These are phyloP conservation scores for Exophiala spinifera DNA, from an alignment of 2,329 filamentous ascomycete species.

Conservation along the genomic window DNA sequence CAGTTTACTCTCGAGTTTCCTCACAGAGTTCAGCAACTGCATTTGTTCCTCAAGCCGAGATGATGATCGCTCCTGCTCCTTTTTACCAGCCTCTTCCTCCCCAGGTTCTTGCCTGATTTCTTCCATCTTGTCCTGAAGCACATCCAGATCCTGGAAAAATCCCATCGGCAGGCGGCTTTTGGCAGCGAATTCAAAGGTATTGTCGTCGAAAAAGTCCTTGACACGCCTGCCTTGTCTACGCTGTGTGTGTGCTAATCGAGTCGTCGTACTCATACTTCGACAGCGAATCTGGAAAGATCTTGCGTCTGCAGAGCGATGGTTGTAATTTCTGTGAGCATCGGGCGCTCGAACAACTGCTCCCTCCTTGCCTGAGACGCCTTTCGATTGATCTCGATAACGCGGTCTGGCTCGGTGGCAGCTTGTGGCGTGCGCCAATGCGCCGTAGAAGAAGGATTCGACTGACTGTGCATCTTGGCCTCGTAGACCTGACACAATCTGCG, in stretches of 20 bases:
- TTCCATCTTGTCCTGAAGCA: slow-evolving; percentile 24
- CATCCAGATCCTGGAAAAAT: slow-evolving; percentile 25
- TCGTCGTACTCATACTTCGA: not conserved
- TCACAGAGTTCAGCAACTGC: slow-evolving; percentile 24
- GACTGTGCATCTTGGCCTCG: not conserved
- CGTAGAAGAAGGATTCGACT: slow-evolving; percentile 11
- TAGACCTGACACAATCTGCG: slow-evolving; percentile 1
- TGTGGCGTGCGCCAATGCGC: slow-evolving; percentile 5
- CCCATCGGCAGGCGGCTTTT: slow-evolving; percentile 21
- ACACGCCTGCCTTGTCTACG: not conserved
- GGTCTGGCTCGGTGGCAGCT: not conserved
- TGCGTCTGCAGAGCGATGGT: not conserved
- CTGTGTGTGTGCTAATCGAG: not conserved
- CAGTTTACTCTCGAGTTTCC: slow-evolving; percentile 28
- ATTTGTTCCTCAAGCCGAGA: slow-evolving; percentile 21
- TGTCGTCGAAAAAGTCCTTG: slow-evolving; percentile 21
- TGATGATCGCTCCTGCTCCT: slow-evolving; percentile 26
- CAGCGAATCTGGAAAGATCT: not conserved
- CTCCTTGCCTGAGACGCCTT: not conserved
- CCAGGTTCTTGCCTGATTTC: slow-evolving; percentile 23
- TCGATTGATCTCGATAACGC: not conserved
- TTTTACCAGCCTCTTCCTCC: slow-evolving; percentile 36
- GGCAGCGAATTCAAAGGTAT: slow-evolving; percentile 23
- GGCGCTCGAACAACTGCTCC: not conserved
- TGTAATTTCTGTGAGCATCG: not conserved